A percentile compares a stretch with the other conserved stretches of the same genome.
Conservation (phyloP, 306 rosid species). For the Vigna hirtella region DNA sequence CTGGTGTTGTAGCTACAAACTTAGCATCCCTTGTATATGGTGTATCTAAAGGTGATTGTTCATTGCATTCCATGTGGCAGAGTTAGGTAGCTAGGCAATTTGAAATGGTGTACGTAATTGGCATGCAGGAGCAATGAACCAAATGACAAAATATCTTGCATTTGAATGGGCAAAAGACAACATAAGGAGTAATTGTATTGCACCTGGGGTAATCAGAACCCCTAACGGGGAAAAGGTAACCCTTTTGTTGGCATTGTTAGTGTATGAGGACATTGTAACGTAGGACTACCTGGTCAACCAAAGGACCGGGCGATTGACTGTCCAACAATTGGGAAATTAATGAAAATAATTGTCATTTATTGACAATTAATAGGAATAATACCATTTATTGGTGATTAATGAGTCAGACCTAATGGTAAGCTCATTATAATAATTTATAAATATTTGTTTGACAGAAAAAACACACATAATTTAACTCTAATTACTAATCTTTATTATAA, state of each 20-base stretch:
- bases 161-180: conserved; percentile 74
- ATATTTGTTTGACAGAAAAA: no score
- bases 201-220: conserved; percentile 60
- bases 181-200: conserved; percentile 61
- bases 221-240: conserved; percentile 38
- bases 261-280: no score
- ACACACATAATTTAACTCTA: no score
- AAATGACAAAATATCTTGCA: conserved; percentile 56
- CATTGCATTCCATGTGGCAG: background rate
- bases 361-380: no score
- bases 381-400: no score
- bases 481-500: no score
- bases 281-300: no score
- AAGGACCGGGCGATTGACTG: rapidly evolving
- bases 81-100: background rate
- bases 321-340: no score
- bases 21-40: conserved; percentile 25
- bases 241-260: background rate
- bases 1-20: background rate
- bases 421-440: no score
- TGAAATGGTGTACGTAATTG: background rate
- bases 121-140: conserved; percentile 60
- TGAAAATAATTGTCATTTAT: no score
- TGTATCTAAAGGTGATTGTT: conserved; percentile 50
- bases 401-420: no score